Evolutionary conservation across 1,284 basidiomycete genomes (phyloP).

Genomic region (Melanopsichium pennsylvanicum): DNA sequence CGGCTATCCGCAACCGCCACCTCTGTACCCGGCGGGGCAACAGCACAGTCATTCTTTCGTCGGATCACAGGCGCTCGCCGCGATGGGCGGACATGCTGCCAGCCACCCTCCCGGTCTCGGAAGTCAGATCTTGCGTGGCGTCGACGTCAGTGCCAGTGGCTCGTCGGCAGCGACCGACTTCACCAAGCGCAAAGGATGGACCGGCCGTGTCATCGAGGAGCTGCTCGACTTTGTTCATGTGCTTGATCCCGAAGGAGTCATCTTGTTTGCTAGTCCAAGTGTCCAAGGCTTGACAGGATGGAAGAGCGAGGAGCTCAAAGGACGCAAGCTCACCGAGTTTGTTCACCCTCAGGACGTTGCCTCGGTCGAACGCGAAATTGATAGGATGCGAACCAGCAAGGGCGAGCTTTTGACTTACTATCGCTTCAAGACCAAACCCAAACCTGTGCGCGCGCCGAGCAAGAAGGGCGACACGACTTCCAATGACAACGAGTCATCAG

Average conservation of each 20-base stretch:
- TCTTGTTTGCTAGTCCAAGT: constrained; percentile 54
- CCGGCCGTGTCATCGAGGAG: constrained; percentile 56
- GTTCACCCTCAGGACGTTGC: constrained; percentile 55
- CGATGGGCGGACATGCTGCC: constrained; percentile 46
- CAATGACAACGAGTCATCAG: constrained; percentile 32
- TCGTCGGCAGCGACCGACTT: constrained; percentile 53
- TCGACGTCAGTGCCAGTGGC: constrained; percentile 46
- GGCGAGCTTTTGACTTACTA: constrained; percentile 55
- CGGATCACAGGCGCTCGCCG: constrained; percentile 31
- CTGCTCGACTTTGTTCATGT: constrained; percentile 60
- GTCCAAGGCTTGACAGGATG: constrained; percentile 54
- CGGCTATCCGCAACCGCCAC: constrained; percentile 22
- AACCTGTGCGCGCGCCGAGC: constrained; percentile 11
- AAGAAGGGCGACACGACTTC: constrained; percentile 28
- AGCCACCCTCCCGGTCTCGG: constrained; percentile 51
- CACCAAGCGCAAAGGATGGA: constrained; percentile 60
- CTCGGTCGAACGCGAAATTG: constrained; percentile 51
- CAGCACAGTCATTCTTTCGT: constrained; percentile 28
- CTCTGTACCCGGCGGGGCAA: constrained; percentile 22
- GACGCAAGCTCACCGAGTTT: constrained; percentile 51
- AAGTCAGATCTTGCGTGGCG: constrained; percentile 43
- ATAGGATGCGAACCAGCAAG: constrained; percentile 35
- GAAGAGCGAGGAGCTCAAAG: constrained; percentile 54
- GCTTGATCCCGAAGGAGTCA: constrained; percentile 46
- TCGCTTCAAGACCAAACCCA: constrained; percentile 55